Evolutionary conservation across 2,329 filamentous ascomycete genomes (phyloP).

Genomic region (Lomentospora prolificans): DNA sequence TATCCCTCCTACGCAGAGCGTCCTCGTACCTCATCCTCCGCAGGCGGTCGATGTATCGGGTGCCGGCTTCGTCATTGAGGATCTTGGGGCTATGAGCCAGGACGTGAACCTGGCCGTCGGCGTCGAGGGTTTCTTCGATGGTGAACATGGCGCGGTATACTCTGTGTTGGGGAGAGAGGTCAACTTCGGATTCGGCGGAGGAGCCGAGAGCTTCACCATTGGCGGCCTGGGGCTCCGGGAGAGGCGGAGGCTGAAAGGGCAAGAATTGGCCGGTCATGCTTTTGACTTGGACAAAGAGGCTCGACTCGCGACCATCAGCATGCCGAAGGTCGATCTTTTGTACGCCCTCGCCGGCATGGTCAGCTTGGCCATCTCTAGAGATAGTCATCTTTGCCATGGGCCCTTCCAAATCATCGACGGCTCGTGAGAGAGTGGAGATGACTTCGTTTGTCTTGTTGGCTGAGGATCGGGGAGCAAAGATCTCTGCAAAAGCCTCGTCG

Average conservation of each 20-base stretch:
- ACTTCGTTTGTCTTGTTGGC: constrained; percentile 47
- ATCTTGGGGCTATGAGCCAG: constrained; percentile 51
- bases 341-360: constrained; percentile 34
- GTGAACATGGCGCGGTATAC: constrained; percentile 56
- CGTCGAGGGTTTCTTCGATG: constrained; percentile 55
- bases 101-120: constrained; percentile 49
- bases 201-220: constrained; percentile 14
- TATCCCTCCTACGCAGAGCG: constrained; percentile 34
- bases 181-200: constrained; percentile 20
- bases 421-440: constrained; percentile 54
- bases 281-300: constrained; percentile 57
- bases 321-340: constrained; percentile 43
- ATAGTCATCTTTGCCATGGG: constrained; percentile 46
- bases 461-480: constrained; percentile 57
- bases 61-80: constrained; percentile 34
- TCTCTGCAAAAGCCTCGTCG: constrained; percentile 69
- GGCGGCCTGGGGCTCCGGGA: constrained; percentile 39
- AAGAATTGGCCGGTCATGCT: constrained; percentile 60
- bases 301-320: constrained; percentile 46
- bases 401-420: constrained; percentile 49
- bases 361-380: constrained; percentile 25
- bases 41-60: constrained; percentile 59
- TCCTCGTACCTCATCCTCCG: constrained; percentile 52
- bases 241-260: constrained; percentile 78
- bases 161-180: constrained; percentile 36